A percentile compares a stretch with the other conserved stretches of the same genome.
phyloP scores from a whole-genome alignment of 1,139 yeast genomes.

The Casaregolazyma suthepensis region DNA sequence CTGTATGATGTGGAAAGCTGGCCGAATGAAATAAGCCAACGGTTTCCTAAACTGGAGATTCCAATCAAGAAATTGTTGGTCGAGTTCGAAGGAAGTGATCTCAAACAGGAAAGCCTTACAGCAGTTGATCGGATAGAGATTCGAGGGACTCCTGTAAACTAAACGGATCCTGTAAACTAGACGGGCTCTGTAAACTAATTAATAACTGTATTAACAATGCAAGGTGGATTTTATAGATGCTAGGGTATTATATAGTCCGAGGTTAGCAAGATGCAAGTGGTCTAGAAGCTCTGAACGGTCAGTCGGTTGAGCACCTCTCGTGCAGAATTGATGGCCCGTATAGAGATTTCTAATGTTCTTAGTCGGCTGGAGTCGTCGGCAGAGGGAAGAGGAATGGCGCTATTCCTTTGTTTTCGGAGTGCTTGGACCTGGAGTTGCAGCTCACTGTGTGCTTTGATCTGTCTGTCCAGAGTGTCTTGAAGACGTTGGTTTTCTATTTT shows the following conservation, averaged over 20 bases:
- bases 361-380: conserved; percentile 50
- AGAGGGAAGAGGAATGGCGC: background rate
- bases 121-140: conserved; percentile 32
- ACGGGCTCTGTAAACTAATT: too few species aligned
- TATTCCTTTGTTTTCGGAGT: conserved; percentile 36
- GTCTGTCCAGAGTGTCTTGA: conserved; percentile 44
- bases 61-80: conserved; percentile 22
- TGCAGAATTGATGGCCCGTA: conserved; percentile 28
- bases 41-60: conserved; percentile 15
- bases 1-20: conserved; percentile 28
- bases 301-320: conserved; percentile 24
- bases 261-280: background rate
- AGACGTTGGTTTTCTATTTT: conserved; percentile 46
- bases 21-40: conserved; percentile 27
- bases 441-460: background rate
- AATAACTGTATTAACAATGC: background rate
- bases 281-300: conserved; percentile 8
- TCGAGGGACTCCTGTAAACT: conserved; percentile 22
- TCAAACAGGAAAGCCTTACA: conserved; percentile 21
- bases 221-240: background rate
- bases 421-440: conserved; percentile 62
- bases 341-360: conserved; percentile 27
- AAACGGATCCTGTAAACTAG: background rate
- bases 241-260: background rate
- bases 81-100: conserved; percentile 30